Percentiles rank a stretch among this genome's conserved stretches.
phyloP scores from a whole-genome alignment of 2,329 filamentous ascomycete genomes.

The Xylariomycetidae sp. region DNA sequence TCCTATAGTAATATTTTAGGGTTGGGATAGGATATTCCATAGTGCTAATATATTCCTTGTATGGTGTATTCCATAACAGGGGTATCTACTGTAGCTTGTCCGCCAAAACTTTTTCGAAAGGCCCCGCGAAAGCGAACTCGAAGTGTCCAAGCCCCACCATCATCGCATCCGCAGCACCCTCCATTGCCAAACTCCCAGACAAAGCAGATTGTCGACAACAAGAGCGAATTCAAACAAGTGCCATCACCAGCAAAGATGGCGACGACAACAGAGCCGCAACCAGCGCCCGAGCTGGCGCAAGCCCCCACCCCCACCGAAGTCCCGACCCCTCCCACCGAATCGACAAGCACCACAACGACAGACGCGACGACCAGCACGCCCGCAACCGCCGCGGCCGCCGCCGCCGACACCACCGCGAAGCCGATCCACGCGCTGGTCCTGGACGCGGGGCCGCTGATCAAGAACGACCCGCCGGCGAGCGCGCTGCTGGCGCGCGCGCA shows the following conservation, averaged over 20 bases:
- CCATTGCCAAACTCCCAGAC: not conserved
- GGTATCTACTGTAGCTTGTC: too few species aligned
- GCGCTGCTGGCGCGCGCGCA: slow-evolving; percentile 74
- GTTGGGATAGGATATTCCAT: too few species aligned
- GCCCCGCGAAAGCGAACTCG: slow-evolving; percentile 17
- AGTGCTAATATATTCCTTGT: too few species aligned
- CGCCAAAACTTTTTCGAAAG: slow-evolving; percentile 21
- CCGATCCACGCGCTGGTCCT: slow-evolving; percentile 78
- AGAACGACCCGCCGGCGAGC: slow-evolving; percentile 81
- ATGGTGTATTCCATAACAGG: too few species aligned
- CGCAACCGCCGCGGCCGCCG: not conserved
- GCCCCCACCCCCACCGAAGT: not conserved
- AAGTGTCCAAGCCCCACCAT: slow-evolving; percentile 11
- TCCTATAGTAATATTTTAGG: too few species aligned
- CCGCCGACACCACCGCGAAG: slow-evolving; percentile 37
- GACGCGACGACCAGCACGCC: not conserved
- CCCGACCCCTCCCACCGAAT: not conserved
- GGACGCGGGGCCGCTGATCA: slow-evolving; percentile 88
- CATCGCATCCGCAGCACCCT: slow-evolving; percentile 4
- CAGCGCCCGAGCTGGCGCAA: slow-evolving; percentile 1
- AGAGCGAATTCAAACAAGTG: not conserved
- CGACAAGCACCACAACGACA: not conserved
- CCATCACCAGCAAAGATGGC: slow-evolving; percentile 5
- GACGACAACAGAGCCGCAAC: slow-evolving; percentile 7
- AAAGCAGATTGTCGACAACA: not conserved